phyloP scores from a whole-genome alignment of 495 filamentous ascomycete genomes.

The Clohesyomyces aquaticus region DNA sequence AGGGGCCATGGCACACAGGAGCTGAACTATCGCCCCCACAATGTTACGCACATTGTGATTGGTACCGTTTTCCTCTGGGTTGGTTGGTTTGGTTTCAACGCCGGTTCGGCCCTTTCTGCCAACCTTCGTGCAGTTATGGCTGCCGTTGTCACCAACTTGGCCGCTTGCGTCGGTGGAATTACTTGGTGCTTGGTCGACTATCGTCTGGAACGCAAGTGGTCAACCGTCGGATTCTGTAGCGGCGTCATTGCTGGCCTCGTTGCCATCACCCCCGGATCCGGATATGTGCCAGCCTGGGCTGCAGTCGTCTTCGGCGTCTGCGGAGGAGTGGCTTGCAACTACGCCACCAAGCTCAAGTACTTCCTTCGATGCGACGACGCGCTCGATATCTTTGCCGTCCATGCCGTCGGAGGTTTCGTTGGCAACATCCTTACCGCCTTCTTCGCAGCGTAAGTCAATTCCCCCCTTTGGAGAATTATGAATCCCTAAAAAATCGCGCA shows the following conservation, averaged over 20 bases:
- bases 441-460: constrained; percentile 75
- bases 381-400: constrained; percentile 92
- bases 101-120: constrained; percentile 84
- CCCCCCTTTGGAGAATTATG: not conserved
- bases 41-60: constrained; percentile 94
- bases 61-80: constrained; percentile 99
- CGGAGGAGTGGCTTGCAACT: constrained; percentile 85
- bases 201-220: constrained; percentile 93
- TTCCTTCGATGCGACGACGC: constrained; percentile 84
- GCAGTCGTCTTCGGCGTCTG: constrained; percentile 89
- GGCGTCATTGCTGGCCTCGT: constrained; percentile 92
- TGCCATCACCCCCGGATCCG: constrained; percentile 89
- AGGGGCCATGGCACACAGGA: constrained; percentile 84
- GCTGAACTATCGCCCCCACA: constrained; percentile 95
- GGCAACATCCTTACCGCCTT: constrained; percentile 89
- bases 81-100: constrained; percentile 99
- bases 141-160: constrained; percentile 70
- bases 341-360: constrained; percentile 96
- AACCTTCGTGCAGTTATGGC: constrained; percentile 87
- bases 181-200: constrained; percentile 97
- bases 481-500: constrained; percentile 43
- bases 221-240: constrained; percentile 94
- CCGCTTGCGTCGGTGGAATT: constrained; percentile 84
- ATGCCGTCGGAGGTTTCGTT: constrained; percentile 83
- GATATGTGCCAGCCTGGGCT: constrained; percentile 89